Evolutionary conservation across 2,329 filamentous ascomycete genomes (phyloP).

Genomic region (Thielaviopsis euricoi): DNA sequence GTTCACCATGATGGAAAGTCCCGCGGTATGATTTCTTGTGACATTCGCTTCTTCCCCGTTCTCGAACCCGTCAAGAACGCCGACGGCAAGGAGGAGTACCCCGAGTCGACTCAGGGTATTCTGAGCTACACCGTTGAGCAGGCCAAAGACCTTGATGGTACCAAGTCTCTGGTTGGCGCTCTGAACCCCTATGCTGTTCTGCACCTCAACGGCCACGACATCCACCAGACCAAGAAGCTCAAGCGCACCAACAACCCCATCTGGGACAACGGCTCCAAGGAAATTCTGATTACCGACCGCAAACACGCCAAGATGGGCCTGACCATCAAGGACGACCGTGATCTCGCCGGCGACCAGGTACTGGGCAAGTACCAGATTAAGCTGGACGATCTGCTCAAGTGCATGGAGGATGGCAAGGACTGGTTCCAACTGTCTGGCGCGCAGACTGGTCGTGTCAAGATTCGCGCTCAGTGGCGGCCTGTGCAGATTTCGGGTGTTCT

Average conservation of each 20-base stretch:
- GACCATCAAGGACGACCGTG: constrained; percentile 89
- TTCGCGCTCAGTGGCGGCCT: constrained; percentile 89
- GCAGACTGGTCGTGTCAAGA: constrained; percentile 72
- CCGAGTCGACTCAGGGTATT: constrained; percentile 85
- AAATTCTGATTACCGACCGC: constrained; percentile 86
- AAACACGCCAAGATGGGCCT: constrained; percentile 81
- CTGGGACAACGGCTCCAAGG: constrained; percentile 83
- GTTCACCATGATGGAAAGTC: constrained; percentile 71
- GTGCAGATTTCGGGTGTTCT: constrained; percentile 68
- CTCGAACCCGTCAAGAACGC: constrained; percentile 34
- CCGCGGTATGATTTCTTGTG: constrained; percentile 62
- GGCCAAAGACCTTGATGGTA: constrained; percentile 86
- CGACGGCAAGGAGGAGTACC: constrained; percentile 63
- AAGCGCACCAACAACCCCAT: constrained; percentile 97
- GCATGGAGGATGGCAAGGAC: constrained; percentile 83
- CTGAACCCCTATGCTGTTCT: constrained; percentile 84
- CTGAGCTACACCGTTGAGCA: constrained; percentile 86
- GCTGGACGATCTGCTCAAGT: constrained; percentile 78
- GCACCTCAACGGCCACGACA: constrained; percentile 79
- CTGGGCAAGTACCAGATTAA: constrained; percentile 91
- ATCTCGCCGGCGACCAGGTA: constrained; percentile 65
- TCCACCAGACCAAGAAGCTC: constrained; percentile 77
- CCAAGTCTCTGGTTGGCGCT: constrained; percentile 77
- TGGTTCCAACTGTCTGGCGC: constrained; percentile 83
- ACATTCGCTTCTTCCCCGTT: constrained; percentile 91